phyloP scores from a whole-genome alignment of 164 flowering plant genomes.

The Aristolochia fimbriata region DNA sequence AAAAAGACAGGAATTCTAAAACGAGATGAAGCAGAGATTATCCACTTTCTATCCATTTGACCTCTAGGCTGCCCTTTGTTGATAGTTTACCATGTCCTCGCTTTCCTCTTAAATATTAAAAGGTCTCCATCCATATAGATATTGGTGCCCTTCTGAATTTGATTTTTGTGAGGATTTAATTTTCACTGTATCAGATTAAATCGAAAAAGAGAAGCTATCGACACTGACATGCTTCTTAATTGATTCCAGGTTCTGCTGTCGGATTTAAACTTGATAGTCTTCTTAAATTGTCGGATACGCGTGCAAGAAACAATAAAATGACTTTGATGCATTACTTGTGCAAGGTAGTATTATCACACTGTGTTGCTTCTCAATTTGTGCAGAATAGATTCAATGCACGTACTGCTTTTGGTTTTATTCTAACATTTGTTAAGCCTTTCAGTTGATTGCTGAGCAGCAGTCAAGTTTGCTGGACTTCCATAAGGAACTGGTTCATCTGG shows the following conservation, averaged over 20 bases:
- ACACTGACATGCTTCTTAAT: too few relatives aligned
- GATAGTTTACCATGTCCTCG: too few relatives aligned
- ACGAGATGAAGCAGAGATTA: too few relatives aligned
- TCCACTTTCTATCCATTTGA: too few relatives aligned
- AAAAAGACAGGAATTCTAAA: too few relatives aligned
- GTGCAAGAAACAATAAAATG: conserved; percentile 94
- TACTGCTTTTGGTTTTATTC: neutral
- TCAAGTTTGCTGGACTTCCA: conserved; percentile 91
- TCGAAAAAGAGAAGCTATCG: too few relatives aligned
- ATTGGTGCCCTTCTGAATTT: too few relatives aligned
- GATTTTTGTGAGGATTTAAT: too few relatives aligned
- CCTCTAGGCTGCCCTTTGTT: too few relatives aligned
- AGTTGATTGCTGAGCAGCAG: conserved; percentile 90
- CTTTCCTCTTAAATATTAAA: too few relatives aligned
- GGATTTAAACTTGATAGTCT: conserved; percentile 99
- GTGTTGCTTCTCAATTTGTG: neutral
- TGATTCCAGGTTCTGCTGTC: conserved; percentile 77
- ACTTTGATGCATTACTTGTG: conserved; percentile 97
- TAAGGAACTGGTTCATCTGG: conserved; percentile 82
- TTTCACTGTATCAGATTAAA: too few relatives aligned
- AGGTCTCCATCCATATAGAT: too few relatives aligned
- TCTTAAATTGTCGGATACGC: conserved; percentile 95
- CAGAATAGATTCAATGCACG: neutral
- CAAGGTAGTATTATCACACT: conserved; percentile 61
- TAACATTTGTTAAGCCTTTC: conserved; percentile 1